Evolutionary conservation across 2,329 filamentous ascomycete genomes (phyloP).

Genomic region (Sporothrix inflata): DNA sequence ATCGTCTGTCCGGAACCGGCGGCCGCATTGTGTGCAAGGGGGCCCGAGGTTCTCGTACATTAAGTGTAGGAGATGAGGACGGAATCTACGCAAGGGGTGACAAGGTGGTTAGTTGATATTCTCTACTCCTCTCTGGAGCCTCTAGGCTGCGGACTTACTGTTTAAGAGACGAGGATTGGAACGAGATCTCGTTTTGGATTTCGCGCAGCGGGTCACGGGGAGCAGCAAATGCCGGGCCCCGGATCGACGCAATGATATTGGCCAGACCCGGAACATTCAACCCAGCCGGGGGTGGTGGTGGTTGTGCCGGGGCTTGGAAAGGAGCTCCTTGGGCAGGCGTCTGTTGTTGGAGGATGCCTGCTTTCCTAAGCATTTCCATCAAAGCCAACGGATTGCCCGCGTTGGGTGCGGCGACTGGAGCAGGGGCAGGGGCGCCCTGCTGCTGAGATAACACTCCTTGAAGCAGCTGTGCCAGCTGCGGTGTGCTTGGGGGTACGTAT

Average conservation of each 20-base stretch:
- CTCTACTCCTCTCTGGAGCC: too few relatives aligned
- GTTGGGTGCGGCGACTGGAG: neutral
- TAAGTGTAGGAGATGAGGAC: conserved; percentile 61
- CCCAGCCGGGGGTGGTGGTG: conserved; percentile 37
- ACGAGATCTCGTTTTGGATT: conserved; percentile 54
- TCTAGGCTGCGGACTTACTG: conserved; percentile 55
- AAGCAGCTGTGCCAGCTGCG: conserved; percentile 9
- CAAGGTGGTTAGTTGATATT: neutral
- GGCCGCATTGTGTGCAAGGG: conserved; percentile 88
- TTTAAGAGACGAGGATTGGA: conserved; percentile 72
- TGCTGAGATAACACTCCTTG: conserved; percentile 10
- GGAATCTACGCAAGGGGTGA: conserved; percentile 56
- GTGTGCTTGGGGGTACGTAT: conserved; percentile 6
- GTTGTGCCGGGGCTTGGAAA: neutral
- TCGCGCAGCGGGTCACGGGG: conserved; percentile 32
- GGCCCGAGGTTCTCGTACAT: conserved; percentile 82
- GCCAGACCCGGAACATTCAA: conserved; percentile 40
- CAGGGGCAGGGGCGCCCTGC: neutral
- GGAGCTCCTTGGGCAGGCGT: conserved; percentile 39
- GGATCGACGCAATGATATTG: conserved; percentile 36
- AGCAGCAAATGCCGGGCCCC: conserved; percentile 30
- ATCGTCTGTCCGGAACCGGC: conserved; percentile 77
- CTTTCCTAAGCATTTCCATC: conserved; percentile 68
- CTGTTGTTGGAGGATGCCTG: conserved; percentile 59
- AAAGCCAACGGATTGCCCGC: conserved; percentile 56